phyloP scores from a whole-genome alignment of 495 filamentous ascomycete genomes.

The Chaetomium tenue region DNA sequence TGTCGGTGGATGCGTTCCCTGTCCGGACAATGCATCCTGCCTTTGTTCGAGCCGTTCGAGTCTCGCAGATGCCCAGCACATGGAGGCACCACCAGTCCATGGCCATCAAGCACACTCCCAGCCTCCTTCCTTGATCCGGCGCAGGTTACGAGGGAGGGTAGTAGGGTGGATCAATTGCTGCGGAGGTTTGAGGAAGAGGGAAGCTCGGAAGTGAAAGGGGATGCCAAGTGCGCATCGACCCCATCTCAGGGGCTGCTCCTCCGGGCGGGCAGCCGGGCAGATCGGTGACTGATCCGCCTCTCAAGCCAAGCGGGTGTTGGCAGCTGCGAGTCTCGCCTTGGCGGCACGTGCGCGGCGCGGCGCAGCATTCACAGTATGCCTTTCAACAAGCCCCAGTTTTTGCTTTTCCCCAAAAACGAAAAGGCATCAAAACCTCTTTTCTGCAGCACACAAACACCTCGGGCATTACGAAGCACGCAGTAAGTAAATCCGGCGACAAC shows the following conservation, averaged over 20 bases:
- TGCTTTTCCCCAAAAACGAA: neutral
- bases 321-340: constrained; percentile 1
- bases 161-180: neutral
- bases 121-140: too few species aligned
- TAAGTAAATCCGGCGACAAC: neutral
- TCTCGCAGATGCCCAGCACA: neutral
- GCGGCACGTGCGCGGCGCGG: constrained; percentile 14
- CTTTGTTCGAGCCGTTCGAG: neutral
- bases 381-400: neutral
- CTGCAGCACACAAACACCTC: too few species aligned
- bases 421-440: neutral
- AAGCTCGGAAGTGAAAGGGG: neutral
- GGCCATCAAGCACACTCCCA: too few species aligned
- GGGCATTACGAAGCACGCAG: too few species aligned
- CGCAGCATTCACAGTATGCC: neutral
- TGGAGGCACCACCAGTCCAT: too few species aligned
- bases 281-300: constrained; percentile 14
- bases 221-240: constrained; percentile 5
- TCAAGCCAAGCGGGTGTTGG: too few species aligned
- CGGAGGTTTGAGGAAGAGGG: neutral
- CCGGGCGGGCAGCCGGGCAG: neutral
- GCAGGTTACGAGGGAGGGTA: too few species aligned
- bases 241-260: constrained; percentile 3
- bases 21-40: neutral
- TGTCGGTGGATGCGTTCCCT: neutral